Conservation (phyloP, 495 filamentous ascomycete species). For the Coniosporium apollinis region DNA sequence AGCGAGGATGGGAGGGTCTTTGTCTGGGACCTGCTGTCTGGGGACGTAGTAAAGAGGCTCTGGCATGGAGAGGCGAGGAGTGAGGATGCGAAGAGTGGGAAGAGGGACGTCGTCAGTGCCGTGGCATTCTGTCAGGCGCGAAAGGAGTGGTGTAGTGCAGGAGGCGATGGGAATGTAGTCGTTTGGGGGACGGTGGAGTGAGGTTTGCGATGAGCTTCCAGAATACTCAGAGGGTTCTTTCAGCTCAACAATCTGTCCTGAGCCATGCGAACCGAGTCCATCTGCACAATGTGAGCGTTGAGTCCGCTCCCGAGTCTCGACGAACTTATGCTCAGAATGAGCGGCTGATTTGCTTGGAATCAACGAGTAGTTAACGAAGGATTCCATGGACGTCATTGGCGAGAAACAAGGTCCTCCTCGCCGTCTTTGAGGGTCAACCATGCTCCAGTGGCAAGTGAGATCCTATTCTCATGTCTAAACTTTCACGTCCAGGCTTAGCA, state of each 20-base stretch:
- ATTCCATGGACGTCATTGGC: too few species aligned
- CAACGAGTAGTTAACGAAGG: too few species aligned
- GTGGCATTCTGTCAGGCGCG: constrained; percentile 53
- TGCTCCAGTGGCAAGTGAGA: too few species aligned
- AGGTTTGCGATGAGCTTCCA: background rate
- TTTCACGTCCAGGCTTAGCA: too few species aligned
- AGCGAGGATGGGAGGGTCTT: constrained; percentile 64
- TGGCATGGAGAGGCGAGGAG: constrained; percentile 16
- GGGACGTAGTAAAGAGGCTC: constrained; percentile 36
- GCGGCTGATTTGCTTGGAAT: too few species aligned
- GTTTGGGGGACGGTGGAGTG: constrained; percentile 14
- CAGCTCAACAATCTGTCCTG: background rate
- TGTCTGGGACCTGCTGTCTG: constrained; percentile 81
- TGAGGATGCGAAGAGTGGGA: constrained; percentile 39
- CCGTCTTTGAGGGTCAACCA: too few species aligned
- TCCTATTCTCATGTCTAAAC: too few species aligned
- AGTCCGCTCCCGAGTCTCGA: too few species aligned
- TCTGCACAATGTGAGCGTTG: too few species aligned
- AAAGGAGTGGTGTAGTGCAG: constrained; percentile 48
- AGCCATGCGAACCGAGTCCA: too few species aligned
- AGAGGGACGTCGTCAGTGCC: constrained; percentile 34
- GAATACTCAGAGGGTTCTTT: background rate
- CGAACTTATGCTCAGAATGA: too few species aligned
- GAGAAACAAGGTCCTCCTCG: too few species aligned
- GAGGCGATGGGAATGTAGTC: constrained; percentile 33